phyloP scores from a whole-genome alignment of 2,329 filamentous ascomycete species.

The Alternaria atra region DNA sequence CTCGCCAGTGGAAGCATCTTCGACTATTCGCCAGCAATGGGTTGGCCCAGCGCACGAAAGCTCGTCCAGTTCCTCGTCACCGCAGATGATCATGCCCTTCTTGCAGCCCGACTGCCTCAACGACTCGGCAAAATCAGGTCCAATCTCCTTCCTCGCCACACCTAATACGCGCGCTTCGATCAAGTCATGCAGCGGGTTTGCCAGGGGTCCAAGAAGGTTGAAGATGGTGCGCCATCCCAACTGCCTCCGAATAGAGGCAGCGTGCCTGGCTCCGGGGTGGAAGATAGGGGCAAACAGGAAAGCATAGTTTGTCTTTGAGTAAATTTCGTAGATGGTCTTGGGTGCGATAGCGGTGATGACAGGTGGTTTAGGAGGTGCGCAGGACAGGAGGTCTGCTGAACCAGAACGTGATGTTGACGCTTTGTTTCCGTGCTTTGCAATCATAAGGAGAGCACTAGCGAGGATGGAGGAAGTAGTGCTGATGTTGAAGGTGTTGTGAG shows the following conservation, averaged over 20 bases:
- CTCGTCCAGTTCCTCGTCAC: conserved; percentile 94
- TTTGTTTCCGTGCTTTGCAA: conserved; percentile 95
- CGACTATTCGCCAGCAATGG: conserved; percentile 83
- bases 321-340: conserved; percentile 74
- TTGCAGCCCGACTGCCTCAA: conserved; percentile 76
- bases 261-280: conserved; percentile 92
- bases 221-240: conserved; percentile 96
- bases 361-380: conserved; percentile 75
- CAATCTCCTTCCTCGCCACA: conserved; percentile 86
- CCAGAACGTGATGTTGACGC: conserved; percentile 96
- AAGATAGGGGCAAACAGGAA: conserved; percentile 97
- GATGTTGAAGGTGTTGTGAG: conserved; percentile 98
- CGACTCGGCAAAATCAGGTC: conserved; percentile 87
- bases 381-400: conserved; percentile 87
- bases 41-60: conserved; percentile 89
- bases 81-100: conserved; percentile 92
- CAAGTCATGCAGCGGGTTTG: conserved; percentile 80
- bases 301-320: conserved; percentile 84
- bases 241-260: conserved; percentile 83
- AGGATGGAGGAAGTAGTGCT: conserved; percentile 94
- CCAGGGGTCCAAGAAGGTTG: conserved; percentile 91
- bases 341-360: conserved; percentile 78
- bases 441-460: conserved; percentile 81
- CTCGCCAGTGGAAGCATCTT: conserved; percentile 55
- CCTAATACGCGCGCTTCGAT: conserved; percentile 94